Base-by-base conservation (phyloP, 345 rosid genomes). In the Dovyalis caffra region DNA sequence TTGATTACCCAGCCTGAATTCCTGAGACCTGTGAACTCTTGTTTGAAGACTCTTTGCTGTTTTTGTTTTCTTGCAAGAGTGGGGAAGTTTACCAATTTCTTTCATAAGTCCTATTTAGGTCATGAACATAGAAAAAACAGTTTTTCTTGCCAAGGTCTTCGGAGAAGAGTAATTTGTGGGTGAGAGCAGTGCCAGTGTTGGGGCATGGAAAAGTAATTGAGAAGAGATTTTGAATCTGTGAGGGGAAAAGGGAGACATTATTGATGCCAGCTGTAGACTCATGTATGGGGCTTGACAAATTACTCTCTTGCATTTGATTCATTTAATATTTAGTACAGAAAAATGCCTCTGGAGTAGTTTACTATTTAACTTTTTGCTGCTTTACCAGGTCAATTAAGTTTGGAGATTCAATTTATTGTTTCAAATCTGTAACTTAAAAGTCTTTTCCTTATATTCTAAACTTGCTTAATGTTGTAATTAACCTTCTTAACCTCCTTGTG, bases 401-500 rank as follows among this genome's bases (percentile, higher is more conserved):
- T 33, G 11, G 12, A 25, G 53, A 37, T 33, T 64, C 25, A 23
- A 25, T 15, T 45, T 35, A 53, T 18, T 8, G n/a, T 33, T 21
- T 58, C 8, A 58, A 5, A 71, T 37, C 28, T 62, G 8, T 5
- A 72, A 63, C 3, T 32, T 43, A 20, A 26, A 2, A 4, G 8
- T n/a, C n/a, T 3, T 45, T 12, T 31, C 49, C 18, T 70, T 18
- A 32, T 37, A n/a, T 40, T 67, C 43, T 57, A 28, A 31, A 32
- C 31, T 43, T 60, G 34, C 33, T 71, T n/a, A 28, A 31, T 29
- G 47, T 66, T 76, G 43, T 49, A 29, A 56, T 56, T 9, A 9
- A 26, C 15, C 67, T 23, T 62, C 63, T 68, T 70, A 57, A 57
- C 53, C 66, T 71, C 57, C 9, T 71, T 66, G 23, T 51, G 20